A percentile compares a stretch with the other conserved stretches of the same genome.
Conservation (phyloP, 2,329 filamentous ascomycete genomes). For the Cercospora beticola region DNA sequence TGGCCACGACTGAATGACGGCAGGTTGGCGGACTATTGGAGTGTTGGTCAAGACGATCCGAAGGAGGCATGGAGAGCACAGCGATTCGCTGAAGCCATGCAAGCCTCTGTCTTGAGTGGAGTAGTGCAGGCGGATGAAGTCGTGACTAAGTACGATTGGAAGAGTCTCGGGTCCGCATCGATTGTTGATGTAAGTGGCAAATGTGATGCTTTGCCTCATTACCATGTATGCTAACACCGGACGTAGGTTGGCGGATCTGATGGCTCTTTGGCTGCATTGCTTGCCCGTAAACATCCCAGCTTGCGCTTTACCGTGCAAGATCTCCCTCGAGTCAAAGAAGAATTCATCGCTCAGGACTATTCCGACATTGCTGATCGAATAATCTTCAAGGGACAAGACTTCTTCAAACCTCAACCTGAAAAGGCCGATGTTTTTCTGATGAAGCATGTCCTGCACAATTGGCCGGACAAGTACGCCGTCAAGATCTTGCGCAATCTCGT, state of each 20-base stretch:
- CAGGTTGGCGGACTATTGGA: background rate
- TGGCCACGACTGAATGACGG: background rate
- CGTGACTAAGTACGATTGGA: background rate
- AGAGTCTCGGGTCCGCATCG: background rate
- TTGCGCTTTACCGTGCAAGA: background rate
- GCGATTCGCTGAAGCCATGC: background rate
- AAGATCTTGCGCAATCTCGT: background rate
- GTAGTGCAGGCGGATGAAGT: background rate
- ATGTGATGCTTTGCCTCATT: too few species aligned
- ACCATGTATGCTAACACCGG: background rate
- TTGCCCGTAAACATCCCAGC: background rate
- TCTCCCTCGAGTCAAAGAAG: background rate
- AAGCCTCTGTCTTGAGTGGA: background rate
- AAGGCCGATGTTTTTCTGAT: background rate
- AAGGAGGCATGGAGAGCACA: background rate
- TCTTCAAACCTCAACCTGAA: background rate
- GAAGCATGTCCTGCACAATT: background rate
- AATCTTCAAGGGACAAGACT: background rate
- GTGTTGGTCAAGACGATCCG: background rate
- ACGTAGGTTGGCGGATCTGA: background rate
- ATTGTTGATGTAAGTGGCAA: background rate
- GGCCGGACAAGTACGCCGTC: background rate
- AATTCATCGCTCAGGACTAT: background rate
- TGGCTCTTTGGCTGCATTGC: background rate
- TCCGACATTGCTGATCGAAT: background rate